Base-by-base conservation (phyloP, 805 yeast species). In the Hanseniaspora hatyaiensis region DNA sequence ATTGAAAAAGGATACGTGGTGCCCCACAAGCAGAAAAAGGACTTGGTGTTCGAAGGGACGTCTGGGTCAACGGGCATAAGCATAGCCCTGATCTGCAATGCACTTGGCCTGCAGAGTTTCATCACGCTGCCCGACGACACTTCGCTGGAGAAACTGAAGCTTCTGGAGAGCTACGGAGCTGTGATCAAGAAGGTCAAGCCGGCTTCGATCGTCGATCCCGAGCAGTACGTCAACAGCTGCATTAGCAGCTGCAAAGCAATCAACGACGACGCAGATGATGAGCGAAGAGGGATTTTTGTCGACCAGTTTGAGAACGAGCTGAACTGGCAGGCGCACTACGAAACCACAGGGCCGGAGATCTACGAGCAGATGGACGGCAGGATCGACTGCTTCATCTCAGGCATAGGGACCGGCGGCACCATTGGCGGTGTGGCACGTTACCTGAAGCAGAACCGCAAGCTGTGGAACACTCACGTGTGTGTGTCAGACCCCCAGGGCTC, bases 391-490 rank as follows among this genome's bases (percentile, higher is more conserved):
- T 87, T 89, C 60, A 78, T 92, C 34, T 74, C 89, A 2, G 97
- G 97, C 0, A 83, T 95, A 29, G 98, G 98, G 9, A 89, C 98
- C 0, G 98, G 92, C 44, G 98, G 98, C 50, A 92, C 98, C 1
- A 85, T 89, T 39, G 71, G 94, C n/a, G 98, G 98, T 49, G 87
- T 87, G 24, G 75, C 94, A 3, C 71, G 71, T 51, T 92, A 71
- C 63, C 69, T 89, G 56, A 85, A 79, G 57, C 16, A 33, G 6
- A 75, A 70, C 47, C 59, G 66, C 31, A 37, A 59, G 2, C 57
- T 68, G 15, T 59, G 68, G 0, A 40, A 59, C 0, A 58, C 81
- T 0, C 67, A 64, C 38, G 73, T 81, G 1, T 71, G 84, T 2
- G 66, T 92, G 26, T 95, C 96, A 0, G 98, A 89, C 62, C 97